Percentiles rank a stretch among this genome's conserved stretches.
Evolutionary conservation across 768 basidiomycete genomes (phyloP).

Genomic region (Kwoniella newhampshirensis): DNA sequence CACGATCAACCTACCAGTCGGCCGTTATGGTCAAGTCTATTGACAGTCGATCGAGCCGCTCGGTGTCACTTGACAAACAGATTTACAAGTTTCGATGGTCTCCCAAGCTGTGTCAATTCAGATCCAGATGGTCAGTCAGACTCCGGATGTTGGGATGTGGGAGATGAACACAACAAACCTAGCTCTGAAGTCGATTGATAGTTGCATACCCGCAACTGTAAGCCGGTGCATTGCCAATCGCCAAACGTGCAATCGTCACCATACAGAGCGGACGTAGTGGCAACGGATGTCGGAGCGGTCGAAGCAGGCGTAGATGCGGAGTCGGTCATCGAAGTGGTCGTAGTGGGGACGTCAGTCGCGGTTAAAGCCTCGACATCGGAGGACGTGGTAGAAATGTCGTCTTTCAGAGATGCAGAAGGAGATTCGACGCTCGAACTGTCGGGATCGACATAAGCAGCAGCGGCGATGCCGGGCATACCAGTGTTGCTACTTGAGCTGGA

Average conservation of each 20-base stretch:
- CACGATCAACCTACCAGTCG: no score
- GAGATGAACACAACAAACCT: slow-evolving; percentile 5
- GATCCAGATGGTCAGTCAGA: neutral
- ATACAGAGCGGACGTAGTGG: neutral
- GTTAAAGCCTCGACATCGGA: no score
- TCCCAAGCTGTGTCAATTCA: slow-evolving; percentile 21
- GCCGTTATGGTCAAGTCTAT: no score
- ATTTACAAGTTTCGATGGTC: slow-evolving; percentile 9
- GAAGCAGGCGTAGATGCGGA: neutral
- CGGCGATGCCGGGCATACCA: neutral
- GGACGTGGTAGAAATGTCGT: no score
- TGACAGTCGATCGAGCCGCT: slow-evolving; percentile 17
- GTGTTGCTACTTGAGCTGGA: neutral
- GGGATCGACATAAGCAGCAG: neutral
- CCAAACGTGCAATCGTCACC: slow-evolving; percentile 17
- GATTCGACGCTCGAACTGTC: no score
- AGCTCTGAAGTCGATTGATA: slow-evolving; percentile 9
- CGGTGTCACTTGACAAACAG: slow-evolving; percentile 9
- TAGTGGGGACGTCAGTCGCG: no score
- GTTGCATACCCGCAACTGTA: slow-evolving; percentile 17
- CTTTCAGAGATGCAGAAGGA: no score
- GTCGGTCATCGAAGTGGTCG: no score
- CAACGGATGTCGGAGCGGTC: neutral
- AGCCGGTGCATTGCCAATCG: slow-evolving; percentile 24
- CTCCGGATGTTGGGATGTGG: neutral